phyloP scores from a whole-genome alignment of 1,284 basidiomycete species.

The Salmacisia buchloeana region DNA sequence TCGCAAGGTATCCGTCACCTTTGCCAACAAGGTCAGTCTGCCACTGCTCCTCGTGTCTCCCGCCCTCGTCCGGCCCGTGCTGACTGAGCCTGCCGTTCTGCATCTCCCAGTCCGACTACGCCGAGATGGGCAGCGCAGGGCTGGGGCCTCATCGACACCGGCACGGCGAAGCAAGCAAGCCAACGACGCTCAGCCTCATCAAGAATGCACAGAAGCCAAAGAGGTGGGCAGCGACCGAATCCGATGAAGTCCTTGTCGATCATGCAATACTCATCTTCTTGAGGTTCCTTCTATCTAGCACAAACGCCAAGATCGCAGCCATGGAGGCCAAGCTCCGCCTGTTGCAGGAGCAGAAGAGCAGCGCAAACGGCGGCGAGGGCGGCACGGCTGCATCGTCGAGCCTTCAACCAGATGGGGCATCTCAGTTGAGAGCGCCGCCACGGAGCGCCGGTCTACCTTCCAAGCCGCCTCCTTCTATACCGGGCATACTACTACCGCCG shows the following conservation, averaged over 20 bases:
- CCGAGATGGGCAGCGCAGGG: not conserved
- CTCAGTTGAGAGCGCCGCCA: too few relatives aligned
- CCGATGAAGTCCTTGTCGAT: not conserved
- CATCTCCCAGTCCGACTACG: not conserved
- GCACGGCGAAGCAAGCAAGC: constrained; percentile 56
- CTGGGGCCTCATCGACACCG: constrained; percentile 23
- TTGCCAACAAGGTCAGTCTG: constrained; percentile 68
- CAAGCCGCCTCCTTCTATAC: not conserved
- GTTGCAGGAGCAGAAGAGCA: constrained; percentile 53
- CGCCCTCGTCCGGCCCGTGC: too few relatives aligned
- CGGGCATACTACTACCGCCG: too few relatives aligned
- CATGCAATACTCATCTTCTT: not conserved
- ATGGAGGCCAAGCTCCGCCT: constrained; percentile 89
- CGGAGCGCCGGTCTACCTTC: not conserved
- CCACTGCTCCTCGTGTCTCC: too few relatives aligned
- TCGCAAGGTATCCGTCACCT: constrained; percentile 77
- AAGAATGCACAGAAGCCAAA: constrained; percentile 65
- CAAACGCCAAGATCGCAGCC: constrained; percentile 79
- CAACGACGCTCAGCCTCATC: constrained; percentile 78
- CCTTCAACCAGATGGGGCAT: too few relatives aligned
- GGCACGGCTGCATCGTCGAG: too few relatives aligned
- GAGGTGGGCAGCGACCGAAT: constrained; percentile 57
- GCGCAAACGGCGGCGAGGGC: not conserved
- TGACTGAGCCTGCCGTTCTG: not conserved
- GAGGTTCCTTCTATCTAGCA: constrained; percentile 44